A percentile compares a stretch with the other conserved stretches of the same genome.
phyloP scores from a whole-genome alignment of 768 basidiomycete genomes.

The Pleurotus platypus region DNA sequence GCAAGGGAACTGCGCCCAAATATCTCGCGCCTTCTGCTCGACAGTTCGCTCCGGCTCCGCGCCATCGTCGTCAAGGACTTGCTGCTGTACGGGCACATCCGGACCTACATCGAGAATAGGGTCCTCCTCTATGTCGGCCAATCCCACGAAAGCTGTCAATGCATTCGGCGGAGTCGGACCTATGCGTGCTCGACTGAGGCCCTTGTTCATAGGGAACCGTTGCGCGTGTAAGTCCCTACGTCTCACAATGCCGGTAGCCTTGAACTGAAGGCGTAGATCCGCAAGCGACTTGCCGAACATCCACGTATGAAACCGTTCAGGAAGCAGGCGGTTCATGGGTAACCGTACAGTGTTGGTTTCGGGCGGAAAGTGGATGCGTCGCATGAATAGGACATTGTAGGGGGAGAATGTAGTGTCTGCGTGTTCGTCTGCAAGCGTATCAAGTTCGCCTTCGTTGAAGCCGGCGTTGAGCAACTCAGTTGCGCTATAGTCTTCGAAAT shows the following conservation, averaged over 20 bases:
- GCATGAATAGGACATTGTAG: neutral
- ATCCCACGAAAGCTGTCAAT: neutral
- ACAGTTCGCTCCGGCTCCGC: neutral
- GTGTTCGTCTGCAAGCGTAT: neutral
- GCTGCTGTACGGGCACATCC: neutral
- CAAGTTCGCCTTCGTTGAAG: neutral
- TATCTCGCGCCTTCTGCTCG: neutral
- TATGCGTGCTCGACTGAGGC: neutral
- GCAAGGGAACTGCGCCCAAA: neutral
- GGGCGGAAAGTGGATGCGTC: neutral
- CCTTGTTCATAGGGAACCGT: neutral
- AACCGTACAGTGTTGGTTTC: neutral
- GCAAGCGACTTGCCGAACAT: neutral
- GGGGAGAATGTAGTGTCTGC: neutral
- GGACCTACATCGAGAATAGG: neutral
- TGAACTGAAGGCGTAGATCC: neutral
- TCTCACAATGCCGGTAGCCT: neutral
- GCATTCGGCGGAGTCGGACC: neutral
- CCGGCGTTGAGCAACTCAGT: neutral
- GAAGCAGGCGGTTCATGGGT: neutral
- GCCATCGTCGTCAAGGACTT: neutral
- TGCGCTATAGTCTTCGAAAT: neutral
- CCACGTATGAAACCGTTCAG: neutral
- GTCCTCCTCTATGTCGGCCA: neutral
- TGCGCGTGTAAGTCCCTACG: neutral